These are phyloP conservation scores for Cenchrus purpureus DNA, from an alignment of 176 grass and related monocot species.

Conservation along the genomic window DNA sequence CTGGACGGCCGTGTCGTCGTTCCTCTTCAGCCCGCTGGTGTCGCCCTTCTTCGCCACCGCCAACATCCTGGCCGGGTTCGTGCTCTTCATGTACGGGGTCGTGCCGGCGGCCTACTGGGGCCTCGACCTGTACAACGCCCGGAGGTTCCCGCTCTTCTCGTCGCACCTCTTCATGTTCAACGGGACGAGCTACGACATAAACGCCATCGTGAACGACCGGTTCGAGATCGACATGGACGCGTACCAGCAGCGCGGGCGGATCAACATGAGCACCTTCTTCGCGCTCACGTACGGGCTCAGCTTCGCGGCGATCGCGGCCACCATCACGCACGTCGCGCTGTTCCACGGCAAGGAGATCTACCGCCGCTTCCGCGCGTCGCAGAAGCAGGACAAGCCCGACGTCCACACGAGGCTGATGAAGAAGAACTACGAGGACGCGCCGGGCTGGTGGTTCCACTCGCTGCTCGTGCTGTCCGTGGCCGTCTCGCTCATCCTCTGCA, in stretches of 20 bases:
- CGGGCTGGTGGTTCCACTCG: constrained; percentile 57
- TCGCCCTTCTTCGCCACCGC: constrained; percentile 60
- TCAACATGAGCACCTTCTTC: constrained; percentile 64
- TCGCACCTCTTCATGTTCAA: constrained; percentile 44
- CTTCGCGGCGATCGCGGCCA: constrained; percentile 55
- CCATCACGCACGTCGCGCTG: constrained; percentile 53
- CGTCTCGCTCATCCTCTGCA: constrained; percentile 63
- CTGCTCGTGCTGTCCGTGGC: constrained; percentile 31
- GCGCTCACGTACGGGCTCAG: constrained; percentile 48
- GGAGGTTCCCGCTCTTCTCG: constrained; percentile 65
- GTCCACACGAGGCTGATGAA: constrained; percentile 63
- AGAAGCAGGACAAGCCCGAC: constrained; percentile 41
- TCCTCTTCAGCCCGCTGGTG: constrained; percentile 68
- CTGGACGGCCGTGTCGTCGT: constrained; percentile 72
- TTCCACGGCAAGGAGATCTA: constrained; percentile 72
- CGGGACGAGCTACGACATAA: constrained; percentile 46
- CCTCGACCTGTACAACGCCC: constrained; percentile 42
- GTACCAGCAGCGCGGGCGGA: constrained; percentile 37
- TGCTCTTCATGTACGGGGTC: constrained; percentile 44
- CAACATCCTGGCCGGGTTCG: constrained; percentile 50
- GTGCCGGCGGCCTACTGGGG: constrained; percentile 54
- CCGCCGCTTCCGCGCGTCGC: constrained; percentile 47
- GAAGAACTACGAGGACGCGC: constrained; percentile 43
- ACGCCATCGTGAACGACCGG: constrained; percentile 46
- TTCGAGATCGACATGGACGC: constrained; percentile 62